Conservation (phyloP, 2,329 filamentous ascomycete genomes). For the Epichloe bromicola region DNA sequence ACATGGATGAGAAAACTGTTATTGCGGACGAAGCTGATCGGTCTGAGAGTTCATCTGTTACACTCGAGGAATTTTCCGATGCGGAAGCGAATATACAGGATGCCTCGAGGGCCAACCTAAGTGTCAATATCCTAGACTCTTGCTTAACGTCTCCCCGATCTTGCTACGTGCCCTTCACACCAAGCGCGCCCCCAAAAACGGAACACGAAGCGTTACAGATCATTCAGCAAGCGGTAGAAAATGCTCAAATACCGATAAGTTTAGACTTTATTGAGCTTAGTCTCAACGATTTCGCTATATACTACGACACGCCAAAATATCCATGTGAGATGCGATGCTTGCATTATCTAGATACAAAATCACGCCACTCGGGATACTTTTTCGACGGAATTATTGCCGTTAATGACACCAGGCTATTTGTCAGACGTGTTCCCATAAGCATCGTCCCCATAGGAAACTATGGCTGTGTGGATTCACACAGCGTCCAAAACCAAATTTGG, state of each 20-base stretch:
- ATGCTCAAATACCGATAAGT: neutral
- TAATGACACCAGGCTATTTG: constrained; percentile 30
- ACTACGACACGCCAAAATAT: constrained; percentile 26
- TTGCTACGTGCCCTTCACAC: neutral
- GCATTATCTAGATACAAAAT: constrained; percentile 33
- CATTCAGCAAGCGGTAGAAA: neutral
- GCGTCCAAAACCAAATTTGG: constrained; percentile 45
- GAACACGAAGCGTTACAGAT: constrained; percentile 6
- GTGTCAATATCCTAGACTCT: neutral
- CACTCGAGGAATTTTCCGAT: neutral
- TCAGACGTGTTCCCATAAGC: constrained; percentile 43
- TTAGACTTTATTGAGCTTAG: constrained; percentile 32
- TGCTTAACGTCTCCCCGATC: neutral
- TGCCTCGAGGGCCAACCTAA: neutral
- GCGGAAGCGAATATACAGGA: neutral
- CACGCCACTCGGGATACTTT: constrained; percentile 26
- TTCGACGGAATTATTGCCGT: constrained; percentile 48
- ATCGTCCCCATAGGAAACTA: constrained; percentile 56
- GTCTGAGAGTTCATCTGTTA: neutral
- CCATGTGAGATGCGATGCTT: constrained; percentile 40
- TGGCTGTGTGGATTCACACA: constrained; percentile 31
- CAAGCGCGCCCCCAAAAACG: neutral
- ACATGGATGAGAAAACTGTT: too few relatives aligned
- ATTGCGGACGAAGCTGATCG: neutral
- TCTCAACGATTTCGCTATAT: constrained; percentile 46